Conservation (phyloP, 2,329 filamentous ascomycete species). For the Tolypocladium endophyticum region DNA sequence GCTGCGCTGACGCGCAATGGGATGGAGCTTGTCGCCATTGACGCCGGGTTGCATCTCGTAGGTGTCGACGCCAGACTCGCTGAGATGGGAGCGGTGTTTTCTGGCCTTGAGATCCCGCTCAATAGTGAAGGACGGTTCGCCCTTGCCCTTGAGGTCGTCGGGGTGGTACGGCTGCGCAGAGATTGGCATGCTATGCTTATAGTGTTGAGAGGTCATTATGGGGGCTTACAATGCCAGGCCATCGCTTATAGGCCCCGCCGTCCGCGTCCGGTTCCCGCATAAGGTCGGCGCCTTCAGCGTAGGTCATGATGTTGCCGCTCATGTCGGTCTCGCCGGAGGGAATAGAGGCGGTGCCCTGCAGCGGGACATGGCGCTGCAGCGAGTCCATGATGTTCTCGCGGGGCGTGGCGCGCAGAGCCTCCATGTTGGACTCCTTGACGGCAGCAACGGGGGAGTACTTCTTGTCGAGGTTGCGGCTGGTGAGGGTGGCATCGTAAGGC, state of each 20-base stretch:
- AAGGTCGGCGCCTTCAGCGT: slow-evolving; percentile 78
- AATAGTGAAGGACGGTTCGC: slow-evolving; percentile 62
- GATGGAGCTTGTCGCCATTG: slow-evolving; percentile 7
- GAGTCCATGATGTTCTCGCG: slow-evolving; percentile 66
- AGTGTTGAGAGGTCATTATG: not conserved
- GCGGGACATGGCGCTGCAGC: slow-evolving; percentile 60
- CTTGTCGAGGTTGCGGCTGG: slow-evolving; percentile 58
- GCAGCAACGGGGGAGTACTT: slow-evolving; percentile 65
- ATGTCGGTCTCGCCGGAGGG: slow-evolving; percentile 62
- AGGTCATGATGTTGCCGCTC: slow-evolving; percentile 61
- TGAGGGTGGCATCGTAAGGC: slow-evolving; percentile 75
- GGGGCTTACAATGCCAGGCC: slow-evolving; percentile 60
- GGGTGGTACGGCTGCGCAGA: slow-evolving; percentile 52
- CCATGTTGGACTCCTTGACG: slow-evolving; percentile 59
- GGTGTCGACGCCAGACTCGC: slow-evolving; percentile 16
- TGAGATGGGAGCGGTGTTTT: slow-evolving; percentile 21
- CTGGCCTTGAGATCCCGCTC: slow-evolving; percentile 57
- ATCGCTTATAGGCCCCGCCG: slow-evolving; percentile 71
- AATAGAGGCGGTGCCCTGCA: slow-evolving; percentile 71
- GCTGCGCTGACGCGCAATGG: slow-evolving; percentile 30
- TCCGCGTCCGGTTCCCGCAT: slow-evolving; percentile 60
- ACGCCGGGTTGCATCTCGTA: slow-evolving; percentile 39
- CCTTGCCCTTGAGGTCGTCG: slow-evolving; percentile 73
- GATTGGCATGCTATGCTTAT: not conserved
- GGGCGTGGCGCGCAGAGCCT: slow-evolving; percentile 74